Percentiles rank a stretch among this genome's conserved stretches.
phyloP scores from a whole-genome alignment of 2,329 filamentous ascomycete species.

The Zymoseptoria tritici region DNA sequence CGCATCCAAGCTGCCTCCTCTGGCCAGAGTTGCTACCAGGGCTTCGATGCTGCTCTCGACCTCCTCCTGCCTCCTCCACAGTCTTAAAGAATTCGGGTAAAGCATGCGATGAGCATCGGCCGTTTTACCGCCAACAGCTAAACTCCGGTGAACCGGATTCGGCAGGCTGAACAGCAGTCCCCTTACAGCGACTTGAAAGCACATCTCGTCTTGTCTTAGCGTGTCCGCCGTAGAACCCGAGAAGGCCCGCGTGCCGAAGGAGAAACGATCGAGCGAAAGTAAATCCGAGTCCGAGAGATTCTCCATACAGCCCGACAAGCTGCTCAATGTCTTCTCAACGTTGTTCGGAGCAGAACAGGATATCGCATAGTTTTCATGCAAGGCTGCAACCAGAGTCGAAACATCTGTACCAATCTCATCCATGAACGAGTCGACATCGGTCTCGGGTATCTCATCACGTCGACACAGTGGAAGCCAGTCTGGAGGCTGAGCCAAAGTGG shows the following conservation, averaged over 20 bases:
- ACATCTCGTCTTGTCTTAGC: constrained; percentile 86
- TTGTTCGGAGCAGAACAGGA: constrained; percentile 64
- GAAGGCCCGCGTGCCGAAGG: constrained; percentile 46
- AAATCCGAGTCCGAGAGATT: constrained; percentile 82
- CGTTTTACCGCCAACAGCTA: constrained; percentile 29
- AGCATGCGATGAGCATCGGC: constrained; percentile 78
- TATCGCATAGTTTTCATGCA: constrained; percentile 88
- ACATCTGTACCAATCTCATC: constrained; percentile 91
- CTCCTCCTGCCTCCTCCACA: constrained; percentile 81
- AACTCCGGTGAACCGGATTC: constrained; percentile 64
- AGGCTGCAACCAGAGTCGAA: constrained; percentile 76
- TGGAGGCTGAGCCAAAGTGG: constrained; percentile 36
- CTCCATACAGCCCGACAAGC: constrained; percentile 77
- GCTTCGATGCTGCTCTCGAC: constrained; percentile 64
- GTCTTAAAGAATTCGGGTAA: constrained; percentile 74
- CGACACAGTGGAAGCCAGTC: constrained; percentile 39
- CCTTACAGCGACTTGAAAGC: constrained; percentile 82
- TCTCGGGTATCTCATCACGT: constrained; percentile 39
- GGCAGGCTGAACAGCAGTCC: constrained; percentile 81
- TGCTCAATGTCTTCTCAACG: constrained; percentile 58
- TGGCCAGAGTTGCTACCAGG: constrained; percentile 40
- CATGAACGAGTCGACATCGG: constrained; percentile 60
- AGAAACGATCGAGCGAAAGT: constrained; percentile 67
- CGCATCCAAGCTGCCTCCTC: constrained; percentile 45
- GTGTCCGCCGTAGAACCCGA: constrained; percentile 56